Base-by-base conservation (phyloP, 345 rosid species). In the Capsella bursapastoris region DNA sequence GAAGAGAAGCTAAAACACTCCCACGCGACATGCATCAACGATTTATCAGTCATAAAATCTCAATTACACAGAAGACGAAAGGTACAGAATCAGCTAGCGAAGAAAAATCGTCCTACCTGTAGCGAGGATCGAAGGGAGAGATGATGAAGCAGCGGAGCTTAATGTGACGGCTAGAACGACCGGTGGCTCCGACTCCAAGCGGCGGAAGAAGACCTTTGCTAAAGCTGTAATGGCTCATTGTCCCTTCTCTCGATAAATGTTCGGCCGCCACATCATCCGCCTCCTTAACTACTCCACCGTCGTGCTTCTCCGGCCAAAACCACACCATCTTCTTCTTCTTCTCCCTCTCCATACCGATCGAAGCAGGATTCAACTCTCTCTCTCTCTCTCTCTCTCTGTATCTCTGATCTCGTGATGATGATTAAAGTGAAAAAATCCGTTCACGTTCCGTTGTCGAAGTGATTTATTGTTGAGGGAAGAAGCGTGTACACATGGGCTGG, bases 91-190 rank as follows among this genome's bases (percentile, higher is more conserved):
- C 53, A 64, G 35, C 9, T 11, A n/a, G 15, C 31, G n/a, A 13
- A 29, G 37, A 6, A 43, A 7, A 60, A 41, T 25, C 14, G 51
- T 27, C 14, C 60, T 27, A 88, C 97, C 90, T 83, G 86, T 87
- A 88, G 15, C 83, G 90, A 49, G 64, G 82, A 79, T 86, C 85
- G 57, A 84, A 88, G 5, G 98, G 97, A 32, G 95, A 88, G 72
- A 92, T 38, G 71, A 90, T 79, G 83, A 74, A 86, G 49, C 65
- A 78, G 2, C 84, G 88, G 38, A 90, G 88, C 70, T 75, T 73
- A 25, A 67, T 25, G 8, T 78, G 77, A 31, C 74, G 74, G 16
- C 80, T 80, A 57, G 58, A 47, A 13, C 73, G 81, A 57, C 61
- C 64, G 8, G 81, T 69, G 48, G 82, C 86, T 2, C 98, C 98